Evolutionary conservation across 805 yeast genomes (phyloP).

Genomic region (Suhomyces sp.): DNA sequence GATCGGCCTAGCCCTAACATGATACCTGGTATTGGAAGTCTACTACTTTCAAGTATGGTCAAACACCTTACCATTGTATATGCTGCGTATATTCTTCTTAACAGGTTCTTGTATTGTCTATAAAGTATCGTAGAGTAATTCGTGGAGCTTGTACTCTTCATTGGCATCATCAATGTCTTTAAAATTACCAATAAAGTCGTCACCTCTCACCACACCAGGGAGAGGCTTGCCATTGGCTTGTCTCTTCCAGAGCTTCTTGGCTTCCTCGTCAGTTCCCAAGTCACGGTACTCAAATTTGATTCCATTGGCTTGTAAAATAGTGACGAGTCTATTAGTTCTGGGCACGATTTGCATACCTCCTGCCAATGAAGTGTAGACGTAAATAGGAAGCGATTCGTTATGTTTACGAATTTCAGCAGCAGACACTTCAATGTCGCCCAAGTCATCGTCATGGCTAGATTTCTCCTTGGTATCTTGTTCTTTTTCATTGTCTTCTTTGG

Average conservation of each 20-base stretch:
- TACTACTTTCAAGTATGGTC: too few species aligned
- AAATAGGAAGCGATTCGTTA: conserved; percentile 57
- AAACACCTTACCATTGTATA: too few species aligned
- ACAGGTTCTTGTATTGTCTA: not conserved
- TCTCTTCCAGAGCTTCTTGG: conserved; percentile 80
- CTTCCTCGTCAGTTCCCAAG: conserved; percentile 83
- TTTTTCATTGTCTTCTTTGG: not conserved
- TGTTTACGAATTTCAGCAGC: conserved; percentile 44
- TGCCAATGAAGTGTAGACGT: conserved; percentile 79
- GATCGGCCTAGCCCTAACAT: too few species aligned
- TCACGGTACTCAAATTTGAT: conserved; percentile 68
- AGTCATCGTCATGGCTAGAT: conserved; percentile 8
- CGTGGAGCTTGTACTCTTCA: conserved; percentile 67
- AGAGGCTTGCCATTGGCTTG: conserved; percentile 66
- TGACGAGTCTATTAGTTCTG: conserved; percentile 70
- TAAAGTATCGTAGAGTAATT: conserved; percentile 62
- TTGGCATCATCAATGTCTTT: conserved; percentile 83
- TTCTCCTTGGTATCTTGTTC: not conserved
- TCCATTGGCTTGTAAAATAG: conserved; percentile 72
- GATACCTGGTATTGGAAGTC: too few species aligned
- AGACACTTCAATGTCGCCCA: conserved; percentile 32
- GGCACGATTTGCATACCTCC: conserved; percentile 80
- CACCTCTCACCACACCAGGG: conserved; percentile 84
- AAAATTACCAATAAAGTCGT: conserved; percentile 81
- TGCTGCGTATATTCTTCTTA: too few species aligned